Evolutionary conservation across 805 yeast species (phyloP).

Genomic region (Barnettozyma siamensis): DNA sequence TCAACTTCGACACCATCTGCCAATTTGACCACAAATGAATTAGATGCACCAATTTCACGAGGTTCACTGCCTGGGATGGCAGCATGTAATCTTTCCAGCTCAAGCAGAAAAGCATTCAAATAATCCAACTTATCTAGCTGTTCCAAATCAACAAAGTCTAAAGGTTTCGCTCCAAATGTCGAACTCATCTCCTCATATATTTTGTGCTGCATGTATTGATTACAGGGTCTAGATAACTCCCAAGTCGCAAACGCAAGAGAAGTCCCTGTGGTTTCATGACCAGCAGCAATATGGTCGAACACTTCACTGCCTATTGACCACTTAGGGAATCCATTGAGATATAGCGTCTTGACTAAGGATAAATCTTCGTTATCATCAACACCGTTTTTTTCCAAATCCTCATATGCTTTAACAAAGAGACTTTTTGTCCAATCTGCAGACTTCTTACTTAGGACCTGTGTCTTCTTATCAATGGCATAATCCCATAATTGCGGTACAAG

Average conservation of each 20-base stretch:
- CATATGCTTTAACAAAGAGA: constrained; percentile 24
- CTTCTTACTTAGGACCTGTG: constrained; percentile 32
- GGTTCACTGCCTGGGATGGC: constrained; percentile 77
- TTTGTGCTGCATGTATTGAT: constrained; percentile 39
- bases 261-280: constrained; percentile 70
- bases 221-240: constrained; percentile 48
- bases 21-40: constrained; percentile 14
- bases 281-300: constrained; percentile 68
- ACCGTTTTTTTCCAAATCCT: constrained; percentile 16
- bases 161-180: constrained; percentile 29
- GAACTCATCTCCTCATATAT: constrained; percentile 42
- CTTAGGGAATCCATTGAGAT: constrained; percentile 21
- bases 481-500: constrained; percentile 49
- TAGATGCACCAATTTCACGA: constrained; percentile 36
- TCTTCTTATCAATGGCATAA: constrained; percentile 23
- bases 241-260: constrained; percentile 55
- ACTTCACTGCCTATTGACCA: constrained; percentile 40
- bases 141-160: constrained; percentile 23
- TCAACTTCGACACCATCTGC: constrained; percentile 16
- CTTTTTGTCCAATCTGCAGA: constrained; percentile 42
- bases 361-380: constrained; percentile 12
- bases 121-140: constrained; percentile 50
- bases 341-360: constrained; percentile 20
- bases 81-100: constrained; percentile 55
- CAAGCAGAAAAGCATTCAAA: constrained; percentile 56